Conservation (phyloP, 2,329 filamentous ascomycete species). For the Pseudonectria foliicola region DNA sequence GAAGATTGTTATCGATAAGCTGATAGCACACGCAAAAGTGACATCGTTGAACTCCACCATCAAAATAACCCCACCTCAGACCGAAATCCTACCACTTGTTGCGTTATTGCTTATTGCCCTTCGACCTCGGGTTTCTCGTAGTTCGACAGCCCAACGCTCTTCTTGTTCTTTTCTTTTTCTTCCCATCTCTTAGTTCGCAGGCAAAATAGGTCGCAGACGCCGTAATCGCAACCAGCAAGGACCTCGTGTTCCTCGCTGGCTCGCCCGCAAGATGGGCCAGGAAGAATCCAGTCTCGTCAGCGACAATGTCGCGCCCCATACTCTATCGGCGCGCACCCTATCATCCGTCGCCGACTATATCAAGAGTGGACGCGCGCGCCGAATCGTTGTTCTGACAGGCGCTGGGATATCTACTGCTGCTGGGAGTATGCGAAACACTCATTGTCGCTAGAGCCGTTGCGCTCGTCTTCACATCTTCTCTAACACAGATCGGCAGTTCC, state of each 20-base stretch:
- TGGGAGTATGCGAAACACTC: constrained; percentile 42
- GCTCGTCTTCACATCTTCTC: neutral
- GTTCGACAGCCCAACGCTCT: constrained; percentile 3
- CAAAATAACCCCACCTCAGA: no score
- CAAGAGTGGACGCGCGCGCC: constrained; percentile 55
- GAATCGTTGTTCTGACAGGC: constrained; percentile 83
- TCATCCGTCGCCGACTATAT: constrained; percentile 76
- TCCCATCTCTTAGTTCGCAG: constrained; percentile 8
- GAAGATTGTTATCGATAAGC: neutral
- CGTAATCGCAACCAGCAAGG: constrained; percentile 28
- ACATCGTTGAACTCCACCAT: constrained; percentile 18
- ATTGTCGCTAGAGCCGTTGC: no score
- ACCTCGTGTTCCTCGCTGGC: constrained; percentile 25
- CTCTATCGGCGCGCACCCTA: constrained; percentile 61
- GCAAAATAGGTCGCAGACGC: constrained; percentile 34
- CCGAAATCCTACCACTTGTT: no score
- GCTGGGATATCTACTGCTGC: constrained; percentile 78
- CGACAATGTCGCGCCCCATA: constrained; percentile 55
- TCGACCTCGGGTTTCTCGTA: constrained; percentile 2
- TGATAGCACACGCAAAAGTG: constrained; percentile 8
- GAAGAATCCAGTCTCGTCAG: constrained; percentile 63
- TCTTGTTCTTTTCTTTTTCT: neutral
- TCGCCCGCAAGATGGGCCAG: constrained; percentile 68
- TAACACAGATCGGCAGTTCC: constrained; percentile 52
- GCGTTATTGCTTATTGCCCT: constrained; percentile 1